These are phyloP conservation scores for Ilex paraguariensis DNA, from an alignment of 305 asterid genomes.

Conservation along the genomic window DNA sequence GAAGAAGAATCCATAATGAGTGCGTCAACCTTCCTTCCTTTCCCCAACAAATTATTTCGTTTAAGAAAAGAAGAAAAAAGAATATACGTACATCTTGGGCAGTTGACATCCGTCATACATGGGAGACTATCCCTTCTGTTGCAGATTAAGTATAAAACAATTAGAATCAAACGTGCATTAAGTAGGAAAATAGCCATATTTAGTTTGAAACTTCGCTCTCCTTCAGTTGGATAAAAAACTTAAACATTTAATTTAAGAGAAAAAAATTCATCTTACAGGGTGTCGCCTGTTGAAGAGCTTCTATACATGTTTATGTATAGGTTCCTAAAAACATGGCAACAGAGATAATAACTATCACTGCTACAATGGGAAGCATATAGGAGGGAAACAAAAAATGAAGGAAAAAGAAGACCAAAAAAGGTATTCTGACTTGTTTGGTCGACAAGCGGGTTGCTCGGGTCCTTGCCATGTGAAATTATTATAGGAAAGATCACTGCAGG, in stretches of 20 bases:
- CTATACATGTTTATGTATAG: constrained; percentile 63
- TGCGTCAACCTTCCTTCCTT: too few species aligned
- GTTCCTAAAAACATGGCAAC: constrained; percentile 39
- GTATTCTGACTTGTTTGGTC: constrained; percentile 45
- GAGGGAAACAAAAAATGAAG: not conserved
- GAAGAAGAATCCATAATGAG: too few species aligned
- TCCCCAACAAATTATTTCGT: not conserved
- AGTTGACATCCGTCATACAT: constrained; percentile 26
- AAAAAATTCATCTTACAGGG: constrained; percentile 48
- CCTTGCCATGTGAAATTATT: constrained; percentile 85
- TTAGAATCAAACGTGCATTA: constrained; percentile 17
- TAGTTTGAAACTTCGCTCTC: not conserved
- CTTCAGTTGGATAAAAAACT: not conserved
- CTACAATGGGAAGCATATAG: constrained; percentile 10
- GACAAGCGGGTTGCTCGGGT: constrained; percentile 69
- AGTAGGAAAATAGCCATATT: constrained; percentile 2
- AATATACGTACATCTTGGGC: constrained; percentile 36
- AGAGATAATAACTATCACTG: constrained; percentile 14
- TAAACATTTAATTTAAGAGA: not conserved
- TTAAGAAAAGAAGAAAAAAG: not conserved
- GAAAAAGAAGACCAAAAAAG: not conserved
- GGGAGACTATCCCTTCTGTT: constrained; percentile 38
- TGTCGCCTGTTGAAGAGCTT: constrained; percentile 49
- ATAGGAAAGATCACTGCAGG: constrained; percentile 86
- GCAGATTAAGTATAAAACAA: constrained; percentile 14